Base-by-base conservation (phyloP, 2,329 filamentous ascomycete species). In the Xylaria sp. region DNA sequence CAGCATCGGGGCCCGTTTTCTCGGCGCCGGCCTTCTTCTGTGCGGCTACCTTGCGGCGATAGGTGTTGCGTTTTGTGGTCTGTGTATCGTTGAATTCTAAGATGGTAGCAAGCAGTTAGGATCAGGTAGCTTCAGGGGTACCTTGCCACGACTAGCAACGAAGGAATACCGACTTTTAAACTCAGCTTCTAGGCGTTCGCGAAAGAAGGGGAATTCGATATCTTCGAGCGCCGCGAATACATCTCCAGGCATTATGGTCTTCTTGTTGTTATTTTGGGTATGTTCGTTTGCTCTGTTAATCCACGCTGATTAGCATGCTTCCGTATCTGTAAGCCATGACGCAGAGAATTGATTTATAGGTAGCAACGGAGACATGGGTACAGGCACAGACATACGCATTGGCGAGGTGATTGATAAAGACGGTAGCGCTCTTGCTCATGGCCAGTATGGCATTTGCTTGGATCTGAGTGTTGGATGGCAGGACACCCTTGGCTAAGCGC, bases 331-430 rank as follows among this genome's bases (percentile, higher is more conserved):
- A 18, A 25, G 9, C 39, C 44, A 56, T 20, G 34, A 46, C 5
- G 13, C 12, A 59, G 12, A 20, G 28, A 18, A 37, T 10, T 8
- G 9, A 32, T 20, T 25, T 18, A 7, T 15, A 20, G 48, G 25
- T 25, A 37, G 32, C 28, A 34, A 39, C n/a, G 51, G 10, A 37
- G 34, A 37, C 34, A 37, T 37, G 34, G 34, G 10, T 2, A 18
- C 41, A 46, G 18, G 41, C 12, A 44, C 20, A 13, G 60, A 85
- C 91, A 64, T 86, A 95, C 92, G 90, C 88, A 70, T 89, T 87
- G 54, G 92, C 90, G 39, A 96, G 84, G 79, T 94, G 93, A 81
- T 89, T 95, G 74, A 96, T 91, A 77, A 96, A 96, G 0, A 96
- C 90, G 1, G 92, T 94, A 8, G 93, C 91, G 80, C 91, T 92